phyloP scores from a whole-genome alignment of 2,329 filamentous ascomycete species.

The Fusarium citri region DNA sequence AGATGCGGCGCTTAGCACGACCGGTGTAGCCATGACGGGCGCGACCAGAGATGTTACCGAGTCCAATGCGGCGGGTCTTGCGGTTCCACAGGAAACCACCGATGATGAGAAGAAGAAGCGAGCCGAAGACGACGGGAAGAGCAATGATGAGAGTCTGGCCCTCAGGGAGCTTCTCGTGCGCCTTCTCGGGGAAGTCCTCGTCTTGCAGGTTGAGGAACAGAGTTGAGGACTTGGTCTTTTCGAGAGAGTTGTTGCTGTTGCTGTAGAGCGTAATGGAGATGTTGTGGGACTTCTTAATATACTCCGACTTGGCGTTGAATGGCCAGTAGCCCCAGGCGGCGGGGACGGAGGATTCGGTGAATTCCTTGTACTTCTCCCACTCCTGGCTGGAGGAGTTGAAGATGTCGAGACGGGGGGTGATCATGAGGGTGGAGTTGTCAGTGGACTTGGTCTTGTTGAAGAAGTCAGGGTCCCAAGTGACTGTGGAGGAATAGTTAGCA shows the following conservation, averaged over 20 bases:
- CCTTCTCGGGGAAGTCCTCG: conserved; percentile 53
- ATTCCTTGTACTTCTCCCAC: conserved; percentile 50
- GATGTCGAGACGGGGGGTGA: conserved; percentile 56
- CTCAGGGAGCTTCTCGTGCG: conserved; percentile 49
- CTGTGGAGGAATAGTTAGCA: conserved; percentile 48
- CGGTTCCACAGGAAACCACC: conserved; percentile 69
- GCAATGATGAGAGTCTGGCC: conserved; percentile 63
- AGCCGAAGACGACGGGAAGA: conserved; percentile 62
- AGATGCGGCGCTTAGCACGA: conserved; percentile 52
- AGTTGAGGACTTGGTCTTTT: conserved; percentile 56
- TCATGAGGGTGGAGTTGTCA: conserved; percentile 48
- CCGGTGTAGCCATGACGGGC: conserved; percentile 58
- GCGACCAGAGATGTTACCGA: conserved; percentile 66
- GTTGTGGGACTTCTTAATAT: conserved; percentile 57
- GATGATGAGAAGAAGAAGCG: conserved; percentile 61
- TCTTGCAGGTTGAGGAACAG: conserved; percentile 53
- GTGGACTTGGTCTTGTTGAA: conserved; percentile 59
- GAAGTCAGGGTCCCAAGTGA: conserved; percentile 67
- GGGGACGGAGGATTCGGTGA: conserved; percentile 51
- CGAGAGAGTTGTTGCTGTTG: conserved; percentile 49
- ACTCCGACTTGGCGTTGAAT: conserved; percentile 54
- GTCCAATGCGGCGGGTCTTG: conserved; percentile 60
- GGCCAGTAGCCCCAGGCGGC: conserved; percentile 62
- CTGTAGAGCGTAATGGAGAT: conserved; percentile 61
- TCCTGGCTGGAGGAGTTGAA: conserved; percentile 54